Conservation (phyloP, 2,329 filamentous ascomycete species). For the Corynespora cassiicola region DNA sequence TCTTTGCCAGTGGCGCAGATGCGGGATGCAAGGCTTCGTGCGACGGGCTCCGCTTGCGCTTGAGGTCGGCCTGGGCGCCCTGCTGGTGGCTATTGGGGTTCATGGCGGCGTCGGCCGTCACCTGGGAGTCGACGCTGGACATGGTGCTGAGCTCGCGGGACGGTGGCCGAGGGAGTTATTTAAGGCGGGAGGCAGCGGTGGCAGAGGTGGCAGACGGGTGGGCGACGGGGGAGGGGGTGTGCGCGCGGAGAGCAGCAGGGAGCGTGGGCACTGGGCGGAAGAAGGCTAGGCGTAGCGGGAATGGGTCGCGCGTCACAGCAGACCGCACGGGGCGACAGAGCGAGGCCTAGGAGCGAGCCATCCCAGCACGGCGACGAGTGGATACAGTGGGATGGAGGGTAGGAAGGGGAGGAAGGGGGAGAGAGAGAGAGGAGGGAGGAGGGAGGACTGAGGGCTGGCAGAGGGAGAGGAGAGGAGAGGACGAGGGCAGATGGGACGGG, state of each 20-base stretch:
- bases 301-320: constrained; percentile 21
- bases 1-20: constrained; percentile 54
- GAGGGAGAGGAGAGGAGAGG: constrained; percentile 7
- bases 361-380: constrained; percentile 10
- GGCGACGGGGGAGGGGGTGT: constrained; percentile 1
- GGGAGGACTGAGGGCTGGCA: constrained; percentile 6
- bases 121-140: constrained; percentile 30
- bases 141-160: constrained; percentile 27
- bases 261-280: constrained; percentile 24
- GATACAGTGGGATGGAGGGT: constrained; percentile 3
- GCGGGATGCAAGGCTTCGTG: constrained; percentile 41
- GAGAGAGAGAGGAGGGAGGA: constrained; percentile 8
- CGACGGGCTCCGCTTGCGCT: constrained; percentile 56
- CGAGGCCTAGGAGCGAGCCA: constrained; percentile 1
- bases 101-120: constrained; percentile 27
- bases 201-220: constrained; percentile 1
- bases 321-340: constrained; percentile 19
- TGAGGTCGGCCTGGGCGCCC: constrained; percentile 40
- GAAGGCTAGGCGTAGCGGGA: constrained; percentile 20
- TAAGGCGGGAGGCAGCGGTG: constrained; percentile 12
- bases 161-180: constrained; percentile 21
- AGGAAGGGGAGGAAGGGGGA: constrained; percentile 4
- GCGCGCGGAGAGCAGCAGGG: constrained; percentile 18
- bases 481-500: constrained; percentile 1
- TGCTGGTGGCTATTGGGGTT: constrained; percentile 28